Evolutionary conservation across 176 grass and related monocot genomes (phyloP).

Genomic region (Juncus effusus): DNA sequence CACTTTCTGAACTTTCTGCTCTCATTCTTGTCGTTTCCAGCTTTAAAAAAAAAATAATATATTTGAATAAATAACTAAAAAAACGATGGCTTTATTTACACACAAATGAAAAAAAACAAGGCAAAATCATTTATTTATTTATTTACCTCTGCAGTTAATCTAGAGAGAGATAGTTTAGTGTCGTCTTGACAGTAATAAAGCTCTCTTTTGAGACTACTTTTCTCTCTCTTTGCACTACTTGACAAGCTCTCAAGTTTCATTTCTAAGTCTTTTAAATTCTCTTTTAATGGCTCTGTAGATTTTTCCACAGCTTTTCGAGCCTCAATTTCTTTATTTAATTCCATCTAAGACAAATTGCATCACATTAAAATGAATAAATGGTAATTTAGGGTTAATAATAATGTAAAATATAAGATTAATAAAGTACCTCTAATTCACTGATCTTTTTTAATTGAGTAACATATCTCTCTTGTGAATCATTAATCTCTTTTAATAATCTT

Average conservation of each 20-base stretch:
- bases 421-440: conserved; percentile 68
- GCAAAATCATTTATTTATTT: not conserved
- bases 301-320: conserved; percentile 56
- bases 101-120: not conserved
- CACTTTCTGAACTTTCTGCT: conserved; percentile 62
- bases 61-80: not conserved
- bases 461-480: conserved; percentile 57
- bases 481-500: conserved; percentile 64
- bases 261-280: conserved; percentile 58
- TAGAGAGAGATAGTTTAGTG: conserved; percentile 45
- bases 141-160: conserved; percentile 64
- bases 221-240: conserved; percentile 84
- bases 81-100: conserved; percentile 9
- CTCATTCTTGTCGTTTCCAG: conserved; percentile 67
- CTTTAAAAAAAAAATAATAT: conserved; percentile 34
- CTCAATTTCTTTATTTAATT: conserved; percentile 69
- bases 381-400: not conserved
- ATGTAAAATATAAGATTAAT: conserved; percentile 7
- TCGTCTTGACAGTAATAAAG: conserved; percentile 67
- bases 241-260: conserved; percentile 53
- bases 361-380: too few species aligned
- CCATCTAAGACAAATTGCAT: conserved; percentile 22
- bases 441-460: conserved; percentile 54
- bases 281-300: conserved; percentile 54
- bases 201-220: conserved; percentile 60